Percentiles rank a stretch among this genome's conserved stretches.
phyloP scores from a whole-genome alignment of 108 stramenopile genomes.

The Nannochloropsis gaditana region DNA sequence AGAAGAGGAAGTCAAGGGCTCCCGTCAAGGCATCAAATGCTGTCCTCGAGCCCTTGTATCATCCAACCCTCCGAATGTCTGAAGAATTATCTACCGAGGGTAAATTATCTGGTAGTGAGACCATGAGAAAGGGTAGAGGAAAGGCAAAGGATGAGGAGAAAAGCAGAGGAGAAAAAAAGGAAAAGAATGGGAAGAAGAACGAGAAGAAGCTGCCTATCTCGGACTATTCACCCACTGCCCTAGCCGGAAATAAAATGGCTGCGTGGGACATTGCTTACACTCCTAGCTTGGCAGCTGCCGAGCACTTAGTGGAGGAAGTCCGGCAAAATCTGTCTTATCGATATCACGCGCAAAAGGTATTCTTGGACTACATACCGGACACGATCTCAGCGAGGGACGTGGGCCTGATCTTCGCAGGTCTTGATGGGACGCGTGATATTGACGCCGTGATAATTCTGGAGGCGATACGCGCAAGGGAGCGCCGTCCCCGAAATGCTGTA shows the following conservation, averaged over 20 bases:
- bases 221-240: neutral
- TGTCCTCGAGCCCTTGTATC: too few relatives aligned
- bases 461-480: neutral
- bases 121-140: neutral
- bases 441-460: neutral
- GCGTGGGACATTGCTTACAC: neutral
- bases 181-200: neutral
- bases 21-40: too few relatives aligned
- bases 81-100: too few relatives aligned
- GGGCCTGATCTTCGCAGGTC: neutral
- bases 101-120: too few relatives aligned
- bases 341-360: neutral
- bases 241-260: neutral
- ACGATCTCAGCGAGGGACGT: neutral
- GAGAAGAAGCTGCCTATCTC: neutral
- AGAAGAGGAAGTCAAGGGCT: too few relatives aligned
- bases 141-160: neutral
- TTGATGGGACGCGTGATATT: neutral
- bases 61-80: too few relatives aligned
- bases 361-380: neutral
- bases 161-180: neutral
- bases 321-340: conserved; percentile 7
- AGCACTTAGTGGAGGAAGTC: neutral
- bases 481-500: neutral
- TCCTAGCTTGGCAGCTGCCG: conserved; percentile 14